Conservation (phyloP, 805 yeast species). For the Starmerella scarabaei region DNA sequence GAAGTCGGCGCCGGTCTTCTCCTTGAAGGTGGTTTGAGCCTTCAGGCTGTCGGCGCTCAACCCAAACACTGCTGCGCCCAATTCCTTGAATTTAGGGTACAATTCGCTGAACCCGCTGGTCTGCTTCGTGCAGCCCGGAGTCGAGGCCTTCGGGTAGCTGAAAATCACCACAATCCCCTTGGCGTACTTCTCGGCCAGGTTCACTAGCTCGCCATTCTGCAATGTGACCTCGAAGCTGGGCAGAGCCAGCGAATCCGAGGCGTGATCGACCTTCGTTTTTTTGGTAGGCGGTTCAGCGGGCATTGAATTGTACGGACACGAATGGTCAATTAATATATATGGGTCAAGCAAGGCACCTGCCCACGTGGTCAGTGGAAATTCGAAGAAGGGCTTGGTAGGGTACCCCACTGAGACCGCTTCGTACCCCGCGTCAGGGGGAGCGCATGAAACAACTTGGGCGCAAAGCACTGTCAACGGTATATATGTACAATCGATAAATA, state of each 20-base stretch:
- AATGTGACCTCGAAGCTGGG: conserved; percentile 53
- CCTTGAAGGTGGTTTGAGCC: conserved; percentile 63
- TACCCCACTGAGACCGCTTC: no score
- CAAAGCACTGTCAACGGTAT: no score
- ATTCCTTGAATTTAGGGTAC: conserved; percentile 39
- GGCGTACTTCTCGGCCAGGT: conserved; percentile 30
- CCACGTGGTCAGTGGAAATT: no score
- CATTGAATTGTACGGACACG: no score
- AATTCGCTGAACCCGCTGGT: conserved; percentile 76
- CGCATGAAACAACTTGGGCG: no score
- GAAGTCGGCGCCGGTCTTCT: conserved; percentile 61
- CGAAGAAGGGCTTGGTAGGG: no score
- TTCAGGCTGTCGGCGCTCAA: conserved; percentile 69
- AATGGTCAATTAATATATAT: no score
- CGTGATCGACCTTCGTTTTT: conserved; percentile 6
- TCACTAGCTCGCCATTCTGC: conserved; percentile 56
- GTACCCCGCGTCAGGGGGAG: no score
- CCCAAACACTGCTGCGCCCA: conserved; percentile 54
- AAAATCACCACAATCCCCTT: conserved; percentile 38
- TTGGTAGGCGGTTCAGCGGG: conserved; percentile 6
- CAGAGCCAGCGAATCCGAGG: conserved; percentile 20
- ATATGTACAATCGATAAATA: no score
- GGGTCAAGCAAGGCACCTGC: no score
- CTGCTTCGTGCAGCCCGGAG: conserved; percentile 95
- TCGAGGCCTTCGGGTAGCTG: conserved; percentile 79